Base-by-base conservation (phyloP, 192 early-diverging fungal genomes). In the Entomortierella beljakovae region DNA sequence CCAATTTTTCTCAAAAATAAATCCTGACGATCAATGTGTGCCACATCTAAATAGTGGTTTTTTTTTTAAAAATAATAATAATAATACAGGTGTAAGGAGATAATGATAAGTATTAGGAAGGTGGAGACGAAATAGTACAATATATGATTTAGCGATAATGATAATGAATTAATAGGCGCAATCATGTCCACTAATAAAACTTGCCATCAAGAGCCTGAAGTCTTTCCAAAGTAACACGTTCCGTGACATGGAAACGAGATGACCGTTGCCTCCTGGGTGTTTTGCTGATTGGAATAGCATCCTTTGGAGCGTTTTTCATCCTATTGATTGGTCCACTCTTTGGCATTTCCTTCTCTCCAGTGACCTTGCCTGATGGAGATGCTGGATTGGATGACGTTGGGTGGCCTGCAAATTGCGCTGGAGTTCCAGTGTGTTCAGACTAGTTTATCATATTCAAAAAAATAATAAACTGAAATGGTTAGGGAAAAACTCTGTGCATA, bases 1-100 rank as follows among this genome's bases (percentile, higher is more conserved):
- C 84, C 80, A 32, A 99, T 82, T 82, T 99, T 99, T 84, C 91
- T 92, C 50, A 95, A 63, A 59, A 99, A 92, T 49, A 99, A 84
- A 22, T 96, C 95, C 60, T 91, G 90, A 43, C 97, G 91, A 71
- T 97, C 93, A 15, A 83, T 85, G 4, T 92, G 85, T 22, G 91
- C 74, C 42, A 98, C 93, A 37, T 96, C 97, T 91, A 57, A 38
- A 20, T 15, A 15, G 20, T 46, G 43, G 15, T 46, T 46, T 20
- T 46, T 46, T 16, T 46, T 15, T 46, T 15, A 13, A 13, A 38
- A 38, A 8, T 8, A n/a, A n/a, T n/a, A n/a, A n/a, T n/a, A n/a
- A n/a, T n/a, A n/a, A n/a, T n/a, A n/a, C n/a, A n/a, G n/a, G n/a
- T n/a, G n/a, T n/a, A n/a, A n/a, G n/a, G n/a, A n/a, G n/a, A n/a